Base-by-base conservation (phyloP, 169 alveolate genomes). In the Besnoitia besnoiti region DNA sequence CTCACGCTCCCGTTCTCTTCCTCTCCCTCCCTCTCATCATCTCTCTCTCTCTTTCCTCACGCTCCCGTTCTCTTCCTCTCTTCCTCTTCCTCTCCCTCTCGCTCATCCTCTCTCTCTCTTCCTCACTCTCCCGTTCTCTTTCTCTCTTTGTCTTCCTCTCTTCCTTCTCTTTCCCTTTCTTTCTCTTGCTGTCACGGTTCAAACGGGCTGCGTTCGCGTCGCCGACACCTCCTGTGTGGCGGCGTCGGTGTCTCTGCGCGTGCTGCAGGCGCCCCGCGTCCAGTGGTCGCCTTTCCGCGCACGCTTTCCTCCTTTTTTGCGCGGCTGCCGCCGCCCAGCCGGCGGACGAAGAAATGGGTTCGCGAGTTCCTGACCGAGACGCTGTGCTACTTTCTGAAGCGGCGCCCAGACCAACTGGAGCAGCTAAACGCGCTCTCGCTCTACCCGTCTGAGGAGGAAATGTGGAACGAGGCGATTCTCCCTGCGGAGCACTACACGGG, bases 391-490 rank as follows among this genome's bases (percentile, higher is more conserved):
- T 46, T 35, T 14, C 85, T 90, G 47, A 40, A 90, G 73, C 79
- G 85, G 40, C 85, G 61, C 40, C 40, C 42, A 27, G 89, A 44
- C 30, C 94, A 94, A 93, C 92, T 90, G 62, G 91, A 92, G 55
- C 94, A 92, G 37, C 89, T 94, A 82, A 90, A 85, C 90, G 87
- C 89, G 55, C 82, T 87, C 88, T 95, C 96, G 0, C 93, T 95
- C 40, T 95, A 91, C 91, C 96, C 96, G 0, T 76, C 94, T 12
- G 95, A 95, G 67, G 94, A 88, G 35, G 89, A 91, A 39, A 37
- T 93, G 59, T 95, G 96, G 96, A 94, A 90, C 91, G 89, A 85
- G 8, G 76, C 89, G n/a, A 44, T 90, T 37, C 95, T 93, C 24
- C 96, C 96, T 33, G 93, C 88, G 14, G 85, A 84, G 89, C 88